Percentiles rank a stretch among this genome's conserved stretches.
phyloP scores from a whole-genome alignment of 2,329 filamentous ascomycete species.

The Claviceps humidiphila region DNA sequence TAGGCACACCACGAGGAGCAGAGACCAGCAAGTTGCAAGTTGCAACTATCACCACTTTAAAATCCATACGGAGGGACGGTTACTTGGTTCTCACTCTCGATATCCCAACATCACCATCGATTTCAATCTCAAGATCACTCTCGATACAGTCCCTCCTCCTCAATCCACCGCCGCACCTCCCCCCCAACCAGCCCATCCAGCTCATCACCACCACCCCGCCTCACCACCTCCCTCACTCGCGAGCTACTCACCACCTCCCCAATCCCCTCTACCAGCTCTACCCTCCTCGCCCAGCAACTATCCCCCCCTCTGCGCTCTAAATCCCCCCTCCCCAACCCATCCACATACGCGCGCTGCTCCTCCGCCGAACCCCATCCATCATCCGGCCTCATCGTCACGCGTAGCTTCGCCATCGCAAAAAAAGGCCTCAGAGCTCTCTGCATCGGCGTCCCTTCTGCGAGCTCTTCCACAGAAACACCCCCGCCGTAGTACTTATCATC shows the following conservation, averaged over 20 bases:
- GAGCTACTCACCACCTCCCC: slow-evolving; percentile 43
- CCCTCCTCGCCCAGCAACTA: slow-evolving; percentile 42
- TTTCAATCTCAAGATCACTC: not conserved
- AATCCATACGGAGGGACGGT: too few species aligned
- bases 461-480: not conserved
- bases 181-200: slow-evolving; percentile 42
- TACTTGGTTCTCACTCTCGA: too few species aligned
- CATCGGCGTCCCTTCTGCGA: slow-evolving; percentile 20
- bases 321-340: slow-evolving; percentile 30
- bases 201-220: slow-evolving; percentile 28
- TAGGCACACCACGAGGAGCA: too few species aligned
- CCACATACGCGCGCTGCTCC: slow-evolving; percentile 37
- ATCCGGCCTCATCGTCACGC: slow-evolving; percentile 50
- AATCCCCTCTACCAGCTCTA: slow-evolving; percentile 44
- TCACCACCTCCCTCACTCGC: slow-evolving; percentile 45
- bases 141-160: slow-evolving; percentile 40
- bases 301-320: slow-evolving; percentile 40
- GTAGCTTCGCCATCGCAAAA: slow-evolving; percentile 46
- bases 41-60: too few species aligned
- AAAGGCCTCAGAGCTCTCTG: slow-evolving; percentile 47
- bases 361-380: slow-evolving; percentile 41
- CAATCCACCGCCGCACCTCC: slow-evolving; percentile 45
- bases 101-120: not conserved
- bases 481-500: slow-evolving; percentile 55
- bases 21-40: too few species aligned